Conservation (phyloP, 1,284 basidiomycete species). For the Cutaneotrichosporon cutaneum region DNA sequence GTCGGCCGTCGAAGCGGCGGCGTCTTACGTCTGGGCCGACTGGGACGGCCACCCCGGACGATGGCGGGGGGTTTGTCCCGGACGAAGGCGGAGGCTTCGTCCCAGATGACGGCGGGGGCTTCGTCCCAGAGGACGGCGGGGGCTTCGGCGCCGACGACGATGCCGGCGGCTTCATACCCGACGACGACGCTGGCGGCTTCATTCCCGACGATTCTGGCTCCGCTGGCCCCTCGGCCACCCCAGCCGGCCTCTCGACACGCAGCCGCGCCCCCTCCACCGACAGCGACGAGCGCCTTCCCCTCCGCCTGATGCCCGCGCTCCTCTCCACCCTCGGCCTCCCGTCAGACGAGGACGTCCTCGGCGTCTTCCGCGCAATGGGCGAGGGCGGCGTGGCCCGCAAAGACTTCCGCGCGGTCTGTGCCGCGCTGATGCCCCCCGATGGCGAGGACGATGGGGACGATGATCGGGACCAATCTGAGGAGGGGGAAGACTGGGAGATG, state of each 20-base stretch:
- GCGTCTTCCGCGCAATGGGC: constrained; percentile 43
- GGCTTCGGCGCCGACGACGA: constrained; percentile 30
- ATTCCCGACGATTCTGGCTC: constrained; percentile 19
- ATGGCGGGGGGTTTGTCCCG: constrained; percentile 29
- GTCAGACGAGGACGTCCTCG: constrained; percentile 50
- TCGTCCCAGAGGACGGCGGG: constrained; percentile 15
- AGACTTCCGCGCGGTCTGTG: constrained; percentile 48
- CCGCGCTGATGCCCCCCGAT: constrained; percentile 47
- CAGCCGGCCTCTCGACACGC: background rate
- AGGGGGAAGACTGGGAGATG: constrained; percentile 9
- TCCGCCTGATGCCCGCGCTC: constrained; percentile 38
- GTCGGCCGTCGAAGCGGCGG: constrained; percentile 15
- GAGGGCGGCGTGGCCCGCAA: constrained; percentile 33
- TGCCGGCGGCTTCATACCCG: constrained; percentile 29
- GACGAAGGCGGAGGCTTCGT: constrained; percentile 24
- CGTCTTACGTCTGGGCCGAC: background rate
- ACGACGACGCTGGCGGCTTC: constrained; percentile 24
- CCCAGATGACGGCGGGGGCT: constrained; percentile 18
- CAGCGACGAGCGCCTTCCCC: constrained; percentile 27
- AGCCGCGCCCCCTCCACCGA: too few relatives aligned
- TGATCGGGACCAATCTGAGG: constrained; percentile 18
- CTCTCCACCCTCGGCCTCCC: constrained; percentile 42
- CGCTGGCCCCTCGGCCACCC: constrained; percentile 19
- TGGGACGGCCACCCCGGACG: constrained; percentile 8
- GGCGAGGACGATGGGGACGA: constrained; percentile 20